Conservation (phyloP, 2,329 filamentous ascomycete genomes). For the Colletotrichum somersetense region DNA sequence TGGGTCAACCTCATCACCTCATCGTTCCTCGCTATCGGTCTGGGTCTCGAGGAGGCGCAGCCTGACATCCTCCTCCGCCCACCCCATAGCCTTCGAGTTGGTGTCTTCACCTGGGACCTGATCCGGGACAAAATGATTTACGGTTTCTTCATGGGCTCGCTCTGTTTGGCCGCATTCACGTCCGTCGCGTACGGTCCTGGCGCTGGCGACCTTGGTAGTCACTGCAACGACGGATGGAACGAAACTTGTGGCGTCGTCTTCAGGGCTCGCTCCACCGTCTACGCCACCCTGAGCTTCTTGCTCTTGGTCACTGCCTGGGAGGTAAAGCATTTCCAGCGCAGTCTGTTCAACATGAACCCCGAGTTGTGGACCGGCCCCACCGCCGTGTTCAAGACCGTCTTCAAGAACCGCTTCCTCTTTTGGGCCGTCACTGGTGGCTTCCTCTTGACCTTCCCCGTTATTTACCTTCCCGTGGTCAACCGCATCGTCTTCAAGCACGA, state of each 20-base stretch:
- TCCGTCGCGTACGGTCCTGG: slow-evolving; percentile 69
- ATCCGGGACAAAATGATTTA: slow-evolving; percentile 77
- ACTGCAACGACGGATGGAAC: slow-evolving; percentile 69
- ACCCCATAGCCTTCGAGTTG: slow-evolving; percentile 70
- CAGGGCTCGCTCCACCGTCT: slow-evolving; percentile 76
- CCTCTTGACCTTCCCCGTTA: slow-evolving; percentile 69
- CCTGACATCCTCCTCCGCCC: slow-evolving; percentile 76
- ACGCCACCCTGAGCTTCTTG: slow-evolving; percentile 76
- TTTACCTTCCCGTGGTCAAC: slow-evolving; percentile 78
- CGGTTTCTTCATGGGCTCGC: slow-evolving; percentile 71
- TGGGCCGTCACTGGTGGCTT: slow-evolving; percentile 73
- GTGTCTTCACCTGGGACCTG: slow-evolving; percentile 74
- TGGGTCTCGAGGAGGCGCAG: slow-evolving; percentile 77
- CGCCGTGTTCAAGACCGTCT: slow-evolving; percentile 71
- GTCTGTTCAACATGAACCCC: slow-evolving; percentile 76
- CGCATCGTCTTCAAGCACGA: slow-evolving; percentile 76
- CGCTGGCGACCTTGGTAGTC: slow-evolving; percentile 61
- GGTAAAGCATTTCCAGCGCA: slow-evolving; percentile 77
- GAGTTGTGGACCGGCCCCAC: slow-evolving; percentile 62
- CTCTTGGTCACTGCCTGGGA: slow-evolving; percentile 80
- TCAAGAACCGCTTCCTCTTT: slow-evolving; percentile 76
- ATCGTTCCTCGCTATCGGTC: slow-evolving; percentile 77
- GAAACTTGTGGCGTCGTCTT: slow-evolving; percentile 68
- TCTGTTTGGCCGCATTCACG: slow-evolving; percentile 73
- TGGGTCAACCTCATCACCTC: slow-evolving; percentile 84